Conservation (phyloP, 2,329 filamentous ascomycete genomes). For the Colletotrichum sp. region DNA sequence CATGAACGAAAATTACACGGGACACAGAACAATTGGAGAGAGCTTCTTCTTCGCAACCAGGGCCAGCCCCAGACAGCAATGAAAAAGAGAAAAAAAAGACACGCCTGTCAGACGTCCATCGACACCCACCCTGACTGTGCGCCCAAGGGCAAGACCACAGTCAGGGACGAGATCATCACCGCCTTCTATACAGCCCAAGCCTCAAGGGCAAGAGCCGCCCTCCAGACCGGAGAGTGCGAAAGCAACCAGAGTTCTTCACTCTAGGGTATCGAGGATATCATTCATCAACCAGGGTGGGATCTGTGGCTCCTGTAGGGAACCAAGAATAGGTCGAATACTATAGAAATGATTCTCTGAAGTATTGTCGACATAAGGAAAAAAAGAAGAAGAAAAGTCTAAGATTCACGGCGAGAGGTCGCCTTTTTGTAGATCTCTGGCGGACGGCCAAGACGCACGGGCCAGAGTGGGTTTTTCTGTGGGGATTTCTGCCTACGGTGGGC, state of each 20-base stretch:
- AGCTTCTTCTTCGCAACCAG: constrained; percentile 57
- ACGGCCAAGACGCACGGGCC: neutral
- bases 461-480: neutral
- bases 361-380: constrained; percentile 67
- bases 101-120: constrained; percentile 89
- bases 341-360: constrained; percentile 94
- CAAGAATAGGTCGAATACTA: constrained; percentile 94
- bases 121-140: constrained; percentile 77
- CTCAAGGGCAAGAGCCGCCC: constrained; percentile 48
- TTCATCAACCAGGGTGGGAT: constrained; percentile 96
- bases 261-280: constrained; percentile 86
- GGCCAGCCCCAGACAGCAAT: constrained; percentile 53
- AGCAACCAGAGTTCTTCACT: constrained; percentile 76
- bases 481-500: neutral
- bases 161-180: constrained; percentile 91
- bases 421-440: constrained; percentile 43
- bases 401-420: constrained; percentile 24
- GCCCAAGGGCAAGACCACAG: constrained; percentile 77
- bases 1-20: too few relatives aligned
- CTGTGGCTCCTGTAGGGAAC: constrained; percentile 92
- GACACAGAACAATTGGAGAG: too few relatives aligned
- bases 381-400: constrained; percentile 45
- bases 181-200: constrained; percentile 75
- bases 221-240: constrained; percentile 66
- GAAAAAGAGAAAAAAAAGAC: constrained; percentile 58